Evolutionary conservation across 2,329 filamentous ascomycete species (phyloP).

Genomic region (Cercospora sp.): DNA sequence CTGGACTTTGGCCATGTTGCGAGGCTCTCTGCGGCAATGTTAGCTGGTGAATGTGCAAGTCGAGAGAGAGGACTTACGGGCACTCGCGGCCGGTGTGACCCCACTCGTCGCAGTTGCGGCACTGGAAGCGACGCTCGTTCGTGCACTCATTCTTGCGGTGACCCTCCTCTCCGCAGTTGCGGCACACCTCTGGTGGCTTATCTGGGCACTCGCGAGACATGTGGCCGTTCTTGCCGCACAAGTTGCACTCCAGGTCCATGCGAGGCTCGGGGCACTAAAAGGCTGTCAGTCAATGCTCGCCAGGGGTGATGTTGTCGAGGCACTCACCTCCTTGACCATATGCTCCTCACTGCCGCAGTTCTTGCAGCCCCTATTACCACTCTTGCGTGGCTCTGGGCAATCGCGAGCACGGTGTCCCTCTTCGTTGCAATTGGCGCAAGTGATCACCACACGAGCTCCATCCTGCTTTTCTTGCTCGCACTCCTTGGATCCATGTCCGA

Average conservation of each 20-base stretch:
- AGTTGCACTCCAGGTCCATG: slow-evolving; percentile 38
- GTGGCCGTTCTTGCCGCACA: slow-evolving; percentile 39
- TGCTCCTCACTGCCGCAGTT: slow-evolving; percentile 47
- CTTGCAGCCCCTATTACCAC: slow-evolving; percentile 47
- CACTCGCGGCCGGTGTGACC: slow-evolving; percentile 58
- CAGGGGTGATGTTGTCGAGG: background rate
- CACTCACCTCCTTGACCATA: slow-evolving; percentile 51
- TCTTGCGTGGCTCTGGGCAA: slow-evolving; percentile 60
- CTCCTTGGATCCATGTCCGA: slow-evolving; percentile 46
- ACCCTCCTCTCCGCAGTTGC: slow-evolving; percentile 40
- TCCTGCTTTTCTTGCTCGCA: slow-evolving; percentile 51
- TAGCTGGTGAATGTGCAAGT: background rate
- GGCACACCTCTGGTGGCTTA: slow-evolving; percentile 34
- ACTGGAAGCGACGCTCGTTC: slow-evolving; percentile 38
- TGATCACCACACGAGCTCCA: slow-evolving; percentile 46
- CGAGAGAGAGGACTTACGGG: slow-evolving; percentile 42
- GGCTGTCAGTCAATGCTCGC: background rate
- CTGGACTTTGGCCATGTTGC: slow-evolving; percentile 52
- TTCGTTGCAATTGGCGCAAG: slow-evolving; percentile 54
- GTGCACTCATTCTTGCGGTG: slow-evolving; percentile 38
- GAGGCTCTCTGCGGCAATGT: slow-evolving; percentile 40
- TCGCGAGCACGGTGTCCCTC: slow-evolving; percentile 58
- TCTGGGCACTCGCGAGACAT: slow-evolving; percentile 40
- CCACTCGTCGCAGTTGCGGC: slow-evolving; percentile 41
- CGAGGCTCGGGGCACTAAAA: slow-evolving; percentile 59